Evolutionary conservation across 208 protist genomes (phyloP).

Genomic region (Angomonas desouzai): DNA sequence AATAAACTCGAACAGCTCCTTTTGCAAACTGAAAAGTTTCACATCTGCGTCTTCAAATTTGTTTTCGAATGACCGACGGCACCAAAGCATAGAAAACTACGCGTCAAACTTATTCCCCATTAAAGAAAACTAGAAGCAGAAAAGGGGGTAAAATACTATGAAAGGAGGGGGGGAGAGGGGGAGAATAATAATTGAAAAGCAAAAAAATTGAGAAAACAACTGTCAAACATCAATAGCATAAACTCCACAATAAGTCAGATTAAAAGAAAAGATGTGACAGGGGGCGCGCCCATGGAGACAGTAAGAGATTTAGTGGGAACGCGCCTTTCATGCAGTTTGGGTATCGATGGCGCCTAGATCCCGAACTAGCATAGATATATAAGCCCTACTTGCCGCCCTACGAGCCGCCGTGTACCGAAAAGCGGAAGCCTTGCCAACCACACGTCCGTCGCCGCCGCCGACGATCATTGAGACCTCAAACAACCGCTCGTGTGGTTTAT

Average conservation of each 20-base stretch:
- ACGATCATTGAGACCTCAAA: constrained; percentile 79
- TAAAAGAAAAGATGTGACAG: too few relatives aligned
- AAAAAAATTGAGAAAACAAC: constrained; percentile 12
- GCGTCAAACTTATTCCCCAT: too few relatives aligned
- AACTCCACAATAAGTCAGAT: too few relatives aligned
- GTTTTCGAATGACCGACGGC: constrained; percentile 63
- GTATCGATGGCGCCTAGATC: constrained; percentile 26
- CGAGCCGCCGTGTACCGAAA: constrained; percentile 62
- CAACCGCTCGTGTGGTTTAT: constrained; percentile 39
- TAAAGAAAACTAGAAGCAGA: neutral
- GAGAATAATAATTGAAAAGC: neutral
- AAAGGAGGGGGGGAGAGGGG: neutral
- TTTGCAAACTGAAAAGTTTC: constrained; percentile 60
- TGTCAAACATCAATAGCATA: too few relatives aligned
- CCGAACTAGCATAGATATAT: constrained; percentile 48
- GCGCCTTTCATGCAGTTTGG: neutral
- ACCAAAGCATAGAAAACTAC: constrained; percentile 76
- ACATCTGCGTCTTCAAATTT: constrained; percentile 40
- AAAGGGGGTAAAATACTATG: too few relatives aligned
- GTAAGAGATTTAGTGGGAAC: too few relatives aligned
- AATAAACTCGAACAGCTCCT: constrained; percentile 79
- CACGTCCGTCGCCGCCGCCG: constrained; percentile 21
- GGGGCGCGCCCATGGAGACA: too few relatives aligned
- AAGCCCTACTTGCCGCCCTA: constrained; percentile 59
- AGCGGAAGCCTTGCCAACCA: constrained; percentile 54